phyloP scores from a whole-genome alignment of 2,329 filamentous ascomycete species.

The Calycina marina region DNA sequence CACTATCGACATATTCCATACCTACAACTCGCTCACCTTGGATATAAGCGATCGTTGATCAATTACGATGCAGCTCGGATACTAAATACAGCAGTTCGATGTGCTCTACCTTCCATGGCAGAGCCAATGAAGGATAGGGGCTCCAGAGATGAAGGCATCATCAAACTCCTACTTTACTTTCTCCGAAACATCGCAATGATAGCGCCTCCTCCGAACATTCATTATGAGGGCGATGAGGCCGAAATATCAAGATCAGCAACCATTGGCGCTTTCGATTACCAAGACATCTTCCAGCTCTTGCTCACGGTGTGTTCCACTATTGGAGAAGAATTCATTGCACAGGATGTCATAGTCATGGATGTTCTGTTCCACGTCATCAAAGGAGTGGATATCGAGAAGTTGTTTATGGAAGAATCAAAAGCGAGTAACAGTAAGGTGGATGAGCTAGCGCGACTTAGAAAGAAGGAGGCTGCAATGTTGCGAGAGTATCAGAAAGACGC shows the following conservation, averaged over 20 bases:
- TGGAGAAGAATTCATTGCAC: conserved; percentile 79
- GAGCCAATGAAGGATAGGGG: conserved; percentile 60
- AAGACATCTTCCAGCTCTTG: conserved; percentile 78
- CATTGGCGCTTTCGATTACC: conserved; percentile 77
- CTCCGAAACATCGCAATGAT: conserved; percentile 83
- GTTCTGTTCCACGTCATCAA: conserved; percentile 88
- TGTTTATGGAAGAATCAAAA: conserved; percentile 73
- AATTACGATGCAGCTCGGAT: conserved; percentile 68
- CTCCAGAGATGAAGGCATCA: conserved; percentile 74
- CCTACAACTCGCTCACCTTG: conserved; percentile 72
- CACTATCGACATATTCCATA: conserved; percentile 86
- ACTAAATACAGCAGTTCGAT: conserved; percentile 65
- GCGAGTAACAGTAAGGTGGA: conserved; percentile 52
- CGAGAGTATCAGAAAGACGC: conserved; percentile 62
- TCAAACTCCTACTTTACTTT: conserved; percentile 80
- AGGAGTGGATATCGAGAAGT: conserved; percentile 65
- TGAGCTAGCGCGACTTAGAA: conserved; percentile 61
- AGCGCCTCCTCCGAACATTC: conserved; percentile 53
- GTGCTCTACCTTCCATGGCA: conserved; percentile 77
- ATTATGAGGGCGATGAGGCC: conserved; percentile 75
- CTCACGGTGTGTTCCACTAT: conserved; percentile 84
- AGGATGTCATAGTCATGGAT: conserved; percentile 83
- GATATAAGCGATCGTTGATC: conserved; percentile 79
- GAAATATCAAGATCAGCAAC: conserved; percentile 78
- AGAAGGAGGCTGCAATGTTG: conserved; percentile 73